Evolutionary conservation across 176 grass and related monocot species (phyloP), one percentile per base, ranked within the genome.

Genomic region (Musa acuminata): DNA sequence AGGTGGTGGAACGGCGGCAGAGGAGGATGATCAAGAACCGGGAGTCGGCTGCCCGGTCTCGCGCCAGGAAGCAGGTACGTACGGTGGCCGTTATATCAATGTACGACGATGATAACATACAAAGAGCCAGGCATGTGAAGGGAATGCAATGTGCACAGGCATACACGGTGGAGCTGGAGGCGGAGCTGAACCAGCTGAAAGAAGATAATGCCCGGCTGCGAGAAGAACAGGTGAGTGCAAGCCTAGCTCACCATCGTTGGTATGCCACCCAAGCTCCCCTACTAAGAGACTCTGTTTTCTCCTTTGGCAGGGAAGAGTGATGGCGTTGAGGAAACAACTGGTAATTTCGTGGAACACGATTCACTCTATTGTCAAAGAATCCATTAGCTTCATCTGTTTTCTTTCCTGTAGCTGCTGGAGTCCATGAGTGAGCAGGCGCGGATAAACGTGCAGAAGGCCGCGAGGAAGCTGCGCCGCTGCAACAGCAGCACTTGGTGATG

Each of bases 1-100:
- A 87, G 82, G 87, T 82, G 51, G 90, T 93, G 49, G 94, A 93
- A 78, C 86, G 86, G 53, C 86, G 84, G 69, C 94, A 98, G 78
- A 81, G 94, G 23, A 84, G 94, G 55, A 98, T 98, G 94, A 91
- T 98, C 80, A 98, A 98, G 84, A 98, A 98, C 75, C 83, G 88
- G 0, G 94, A 98, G 72, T 93, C 94, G 1, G 94, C 90, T 1
- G 88, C 94, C 8, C 67, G 90, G 9, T 98, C 94, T 8, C 90
- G 94, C 2, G 94, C 94, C 53, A 84, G 90, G 49, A 98, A 98
- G 72, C 90, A 98, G 94, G 94, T 98, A 48, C 73, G 2, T 62
- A 43, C 35, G 4, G 35, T 43, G 35, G 35, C 35, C 35, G 35
- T 6, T 5, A 43, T 43, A 43, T 43, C 35, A 43, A 27, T 43